phyloP scores from a whole-genome alignment of 805 yeast genomes.

The Starmerella powellii region DNA sequence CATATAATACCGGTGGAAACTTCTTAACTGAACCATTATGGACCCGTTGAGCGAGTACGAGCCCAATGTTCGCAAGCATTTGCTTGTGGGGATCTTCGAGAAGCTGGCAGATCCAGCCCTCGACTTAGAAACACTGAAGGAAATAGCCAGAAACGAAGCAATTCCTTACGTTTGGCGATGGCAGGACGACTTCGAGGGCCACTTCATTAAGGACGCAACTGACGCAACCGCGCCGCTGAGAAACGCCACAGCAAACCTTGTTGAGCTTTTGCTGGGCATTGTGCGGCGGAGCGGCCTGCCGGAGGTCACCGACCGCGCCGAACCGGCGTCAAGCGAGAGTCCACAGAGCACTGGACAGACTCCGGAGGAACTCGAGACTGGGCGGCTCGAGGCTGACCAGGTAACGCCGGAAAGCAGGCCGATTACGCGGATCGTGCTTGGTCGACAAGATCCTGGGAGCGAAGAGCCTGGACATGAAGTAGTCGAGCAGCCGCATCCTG shows the following conservation, averaged over 20 bases:
- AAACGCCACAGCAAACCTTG: neutral
- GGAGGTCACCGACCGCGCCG: neutral
- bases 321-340: neutral
- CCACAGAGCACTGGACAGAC: no score
- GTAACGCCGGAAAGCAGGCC: no score
- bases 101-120: neutral
- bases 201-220: neutral
- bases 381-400: no score
- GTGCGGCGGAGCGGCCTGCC: neutral
- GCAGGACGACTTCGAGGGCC: slow-evolving; percentile 1
- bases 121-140: neutral
- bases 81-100: neutral
- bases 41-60: neutral
- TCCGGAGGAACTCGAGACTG: no score
- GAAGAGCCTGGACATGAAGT: no score
- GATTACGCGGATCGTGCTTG: no score
- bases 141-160: neutral
- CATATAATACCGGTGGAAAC: no score
- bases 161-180: slow-evolving; percentile 3
- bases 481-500: no score
- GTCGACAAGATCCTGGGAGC: no score
- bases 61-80: neutral
- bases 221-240: neutral
- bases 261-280: neutral
- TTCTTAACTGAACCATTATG: neutral